Evolutionary conservation across 2,329 filamentous ascomycete genomes (phyloP), one percentile per base, ranked within the genome.

Genomic region (Ceratocystiopsis sp.): DNA sequence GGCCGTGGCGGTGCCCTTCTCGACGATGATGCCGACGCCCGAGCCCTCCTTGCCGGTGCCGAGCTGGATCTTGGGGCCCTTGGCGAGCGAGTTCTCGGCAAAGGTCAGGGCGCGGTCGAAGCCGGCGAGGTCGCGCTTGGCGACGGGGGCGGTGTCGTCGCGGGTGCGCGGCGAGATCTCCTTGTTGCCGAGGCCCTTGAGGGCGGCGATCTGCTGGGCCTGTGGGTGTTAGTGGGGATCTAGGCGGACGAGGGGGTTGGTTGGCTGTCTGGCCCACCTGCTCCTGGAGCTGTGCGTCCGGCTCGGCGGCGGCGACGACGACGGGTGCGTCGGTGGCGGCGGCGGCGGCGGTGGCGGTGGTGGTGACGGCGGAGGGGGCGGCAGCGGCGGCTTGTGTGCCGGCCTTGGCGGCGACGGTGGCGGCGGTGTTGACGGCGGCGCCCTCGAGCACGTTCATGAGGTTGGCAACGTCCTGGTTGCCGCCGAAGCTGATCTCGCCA

Each of bases 401-500:
- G 19, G 19, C 19, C 19, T 46, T 47, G 42, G 45, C 47, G 43
- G 54, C 54, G 14, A 55, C 53, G 40, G 56, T 52, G 41, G 54
- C 54, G 36, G 61, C 61, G 34, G 58, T 60, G 51, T 54, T 61
- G 46, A 61, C 59, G 40, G 64, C 64, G 33, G 64, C 66, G 42
- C 66, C 65, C 54, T 67, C 61, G 49, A 65, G 59, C 37, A 61
- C 63, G 48, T 59, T 67, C 56, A 68, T 62, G 43, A 67, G 52
- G 42, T 52, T 59, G 38, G 63, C 59, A 32, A 68, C 65, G 53
- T 67, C 64, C 53, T 61, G 56, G 43, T 57, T 59, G 46, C 64
- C 64, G 49, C 64, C 58, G 48, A 67, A 67, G 47, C 62, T 64
- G 47, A 67, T 66, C 51, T 66, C 64, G 57, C 64, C 64, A 57